Evolutionary conservation across 352 stramenopile species (phyloP).

Genomic region (Globisporangium viniferum): DNA sequence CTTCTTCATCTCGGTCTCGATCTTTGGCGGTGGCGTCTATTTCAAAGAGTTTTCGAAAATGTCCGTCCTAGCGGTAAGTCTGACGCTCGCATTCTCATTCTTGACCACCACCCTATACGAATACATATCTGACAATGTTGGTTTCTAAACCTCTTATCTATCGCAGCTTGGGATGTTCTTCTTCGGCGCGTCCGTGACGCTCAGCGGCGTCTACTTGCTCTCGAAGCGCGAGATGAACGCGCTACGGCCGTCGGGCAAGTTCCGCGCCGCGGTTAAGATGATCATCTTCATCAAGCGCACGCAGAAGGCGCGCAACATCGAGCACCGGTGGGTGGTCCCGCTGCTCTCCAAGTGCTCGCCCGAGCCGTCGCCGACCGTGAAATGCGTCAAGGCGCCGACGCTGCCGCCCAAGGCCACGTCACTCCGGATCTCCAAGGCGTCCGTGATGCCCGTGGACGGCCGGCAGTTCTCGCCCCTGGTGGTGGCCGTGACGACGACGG

Average conservation of each 20-base stretch:
- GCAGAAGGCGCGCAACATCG: slow-evolving; percentile 56
- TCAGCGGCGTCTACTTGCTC: slow-evolving; percentile 68
- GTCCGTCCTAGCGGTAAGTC: slow-evolving; percentile 33
- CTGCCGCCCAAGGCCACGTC: slow-evolving; percentile 5
- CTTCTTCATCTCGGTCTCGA: slow-evolving; percentile 90
- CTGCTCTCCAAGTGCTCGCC: slow-evolving; percentile 16
- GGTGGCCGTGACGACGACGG: background rate
- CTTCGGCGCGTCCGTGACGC: slow-evolving; percentile 60
- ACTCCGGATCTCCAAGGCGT: slow-evolving; percentile 47
- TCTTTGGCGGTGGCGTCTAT: slow-evolving; percentile 86
- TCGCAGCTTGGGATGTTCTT: slow-evolving; percentile 65
- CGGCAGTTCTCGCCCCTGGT: background rate
- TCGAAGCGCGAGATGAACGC: slow-evolving; percentile 68
- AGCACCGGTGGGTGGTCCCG: slow-evolving; percentile 33
- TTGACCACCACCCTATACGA: too few relatives aligned
- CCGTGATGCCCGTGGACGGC: slow-evolving; percentile 53
- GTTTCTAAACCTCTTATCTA: too few relatives aligned
- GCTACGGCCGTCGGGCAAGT: slow-evolving; percentile 36
- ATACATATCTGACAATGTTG: too few relatives aligned
- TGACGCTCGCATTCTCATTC: too few relatives aligned
- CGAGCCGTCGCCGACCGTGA: background rate
- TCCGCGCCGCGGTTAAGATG: slow-evolving; percentile 53
- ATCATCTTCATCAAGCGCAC: slow-evolving; percentile 63
- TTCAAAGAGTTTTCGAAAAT: slow-evolving; percentile 83
- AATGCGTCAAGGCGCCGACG: slow-evolving; percentile 6